Percentiles rank a stretch among this genome's conserved stretches.
These are phyloP conservation scores for Vaccinium vitisidaea DNA, from an alignment of 148 eudicot genomes.

Conservation along the genomic window DNA sequence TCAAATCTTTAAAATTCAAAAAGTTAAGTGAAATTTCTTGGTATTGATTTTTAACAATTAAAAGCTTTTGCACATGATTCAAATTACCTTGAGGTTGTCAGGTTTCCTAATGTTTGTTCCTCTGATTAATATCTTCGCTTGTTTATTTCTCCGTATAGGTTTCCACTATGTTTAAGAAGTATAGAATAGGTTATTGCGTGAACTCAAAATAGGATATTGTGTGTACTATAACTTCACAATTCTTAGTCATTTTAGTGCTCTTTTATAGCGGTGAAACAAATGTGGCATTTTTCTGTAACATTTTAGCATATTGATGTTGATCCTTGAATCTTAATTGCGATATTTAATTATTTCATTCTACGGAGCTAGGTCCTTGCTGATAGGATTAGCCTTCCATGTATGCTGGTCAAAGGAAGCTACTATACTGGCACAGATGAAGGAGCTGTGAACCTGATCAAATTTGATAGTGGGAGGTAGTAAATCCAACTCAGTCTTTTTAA, in stretches of 20 bases:
- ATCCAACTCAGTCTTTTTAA: slow-evolving; percentile 9
- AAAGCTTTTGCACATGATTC: background rate
- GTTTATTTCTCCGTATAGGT: background rate
- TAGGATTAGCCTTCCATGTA: slow-evolving; percentile 81
- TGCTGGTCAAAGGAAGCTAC: slow-evolving; percentile 95
- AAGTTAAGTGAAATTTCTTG: background rate
- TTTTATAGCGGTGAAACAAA: background rate
- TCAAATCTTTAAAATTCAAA: background rate
- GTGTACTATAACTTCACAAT: background rate
- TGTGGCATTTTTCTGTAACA: background rate
- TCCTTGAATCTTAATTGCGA: background rate
- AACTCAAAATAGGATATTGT: background rate
- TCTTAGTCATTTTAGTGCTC: slow-evolving; percentile 4
- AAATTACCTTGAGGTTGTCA: background rate
- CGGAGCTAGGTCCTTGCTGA: slow-evolving; percentile 82
- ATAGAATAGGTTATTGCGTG: background rate
- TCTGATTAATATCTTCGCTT: background rate
- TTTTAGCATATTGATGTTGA: background rate
- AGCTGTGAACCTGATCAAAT: slow-evolving; percentile 87
- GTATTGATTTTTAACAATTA: background rate
- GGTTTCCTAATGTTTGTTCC: background rate
- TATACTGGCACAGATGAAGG: slow-evolving; percentile 99
- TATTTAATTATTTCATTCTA: slow-evolving; percentile 13
- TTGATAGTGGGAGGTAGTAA: slow-evolving; percentile 80
- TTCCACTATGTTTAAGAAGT: background rate